phyloP scores from a whole-genome alignment of 768 basidiomycete species.

The Nidularia pulvinata region DNA sequence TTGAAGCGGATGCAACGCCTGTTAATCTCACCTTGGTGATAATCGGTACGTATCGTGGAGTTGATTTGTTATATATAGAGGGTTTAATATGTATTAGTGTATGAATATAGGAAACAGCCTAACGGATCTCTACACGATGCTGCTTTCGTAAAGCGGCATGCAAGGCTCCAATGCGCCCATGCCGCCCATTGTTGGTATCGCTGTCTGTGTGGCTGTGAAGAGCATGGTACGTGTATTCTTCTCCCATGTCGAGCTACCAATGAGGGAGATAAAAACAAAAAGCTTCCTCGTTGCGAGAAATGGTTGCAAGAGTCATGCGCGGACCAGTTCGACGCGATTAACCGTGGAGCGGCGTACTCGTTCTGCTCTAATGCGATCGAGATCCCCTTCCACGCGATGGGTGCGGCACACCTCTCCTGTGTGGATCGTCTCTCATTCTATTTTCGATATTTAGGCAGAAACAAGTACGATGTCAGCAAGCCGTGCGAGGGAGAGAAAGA shows the following conservation, averaged over 20 bases:
- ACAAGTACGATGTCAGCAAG: slow-evolving; percentile 72
- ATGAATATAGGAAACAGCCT: slow-evolving; percentile 53
- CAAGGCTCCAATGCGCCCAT: slow-evolving; percentile 52
- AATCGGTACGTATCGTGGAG: slow-evolving; percentile 46
- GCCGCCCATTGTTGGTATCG: slow-evolving; percentile 43
- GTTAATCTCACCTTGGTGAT: slow-evolving; percentile 71
- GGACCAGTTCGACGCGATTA: slow-evolving; percentile 61
- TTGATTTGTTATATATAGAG: background rate
- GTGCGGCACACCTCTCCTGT: slow-evolving; percentile 20
- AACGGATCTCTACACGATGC: slow-evolving; percentile 52
- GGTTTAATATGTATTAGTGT: background rate
- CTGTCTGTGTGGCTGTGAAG: slow-evolving; percentile 61
- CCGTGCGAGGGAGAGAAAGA: slow-evolving; percentile 52
- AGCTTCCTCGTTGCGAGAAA: slow-evolving; percentile 68
- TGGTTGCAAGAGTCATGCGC: slow-evolving; percentile 57
- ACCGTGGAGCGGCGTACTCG: slow-evolving; percentile 57
- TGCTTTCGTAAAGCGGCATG: slow-evolving; percentile 42
- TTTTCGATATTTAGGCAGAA: slow-evolving; percentile 29
- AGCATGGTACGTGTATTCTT: slow-evolving; percentile 38
- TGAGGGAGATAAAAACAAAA: too few species aligned
- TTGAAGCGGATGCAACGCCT: slow-evolving; percentile 49
- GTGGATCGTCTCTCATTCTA: background rate
- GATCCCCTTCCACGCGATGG: slow-evolving; percentile 32
- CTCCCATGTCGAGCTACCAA: background rate
- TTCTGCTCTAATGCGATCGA: slow-evolving; percentile 61